Base-by-base conservation (phyloP, 2,329 filamentous ascomycete species). In the Botryotinia globosa region DNA sequence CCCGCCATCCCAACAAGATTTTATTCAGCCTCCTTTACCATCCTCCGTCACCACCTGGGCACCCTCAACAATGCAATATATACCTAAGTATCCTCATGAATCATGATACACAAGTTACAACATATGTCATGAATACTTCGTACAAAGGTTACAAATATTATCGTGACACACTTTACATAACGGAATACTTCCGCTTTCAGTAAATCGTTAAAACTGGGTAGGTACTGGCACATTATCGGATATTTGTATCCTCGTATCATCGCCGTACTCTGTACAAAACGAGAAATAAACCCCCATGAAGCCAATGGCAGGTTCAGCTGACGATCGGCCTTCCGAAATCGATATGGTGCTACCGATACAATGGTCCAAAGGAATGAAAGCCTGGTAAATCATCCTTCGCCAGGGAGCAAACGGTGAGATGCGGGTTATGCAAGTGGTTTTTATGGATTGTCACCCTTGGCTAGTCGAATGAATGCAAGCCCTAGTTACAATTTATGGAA, bases 261-360 rank as follows among this genome's bases (percentile, higher is more conserved):
- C 39, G 10, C 18, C 39, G 8, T 44, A 44, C 39, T 54, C 51
- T 54, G 51, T n/a, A 54, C 25, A 29, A 20, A 63, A 44, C 25
- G 39, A 63, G 61, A 44, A 29, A n/a, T 62, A 63, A 39, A 63
- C 29, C 51, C 32, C 32, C 32, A 66, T 66, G 45, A 29, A 20
- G 20, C 22, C 22, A 37, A 54, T 29, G 8, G 10, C 7, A 39
- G 10, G 20, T 42, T 67, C 64, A 54, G 64, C 64, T 39, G 45
- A 66, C 4, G 34, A 67, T 56, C 48, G 64, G 48, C 48, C 22
- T 32, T 34, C 48, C 34, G 25, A 67, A 56, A 56, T 42, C 48
- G 25, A 42, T 16, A 67, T 67, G 34, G 48, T 42, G 45, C 25
- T 67, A 67, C 64, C 64, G 64, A 67, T 67, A 42, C 34, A 67